phyloP scores from a whole-genome alignment of 2,329 filamentous ascomycete genomes.

The Trichoderma breve region DNA sequence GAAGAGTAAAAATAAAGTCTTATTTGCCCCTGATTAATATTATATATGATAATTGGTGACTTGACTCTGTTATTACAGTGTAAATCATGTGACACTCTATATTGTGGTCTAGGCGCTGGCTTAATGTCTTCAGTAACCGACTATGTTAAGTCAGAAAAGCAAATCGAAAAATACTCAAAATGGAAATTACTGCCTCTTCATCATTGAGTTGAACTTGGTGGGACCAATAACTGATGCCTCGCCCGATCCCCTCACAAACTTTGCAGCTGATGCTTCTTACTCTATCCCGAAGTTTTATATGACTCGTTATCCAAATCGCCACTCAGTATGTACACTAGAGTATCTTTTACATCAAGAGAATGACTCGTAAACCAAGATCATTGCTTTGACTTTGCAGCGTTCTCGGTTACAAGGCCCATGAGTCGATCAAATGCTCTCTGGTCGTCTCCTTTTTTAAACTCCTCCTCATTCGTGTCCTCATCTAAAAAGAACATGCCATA shows the following conservation, averaged over 20 bases:
- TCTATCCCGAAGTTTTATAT: neutral
- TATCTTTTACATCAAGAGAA: neutral
- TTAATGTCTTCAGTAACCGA: no score
- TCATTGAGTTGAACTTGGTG: neutral
- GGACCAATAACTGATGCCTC: neutral
- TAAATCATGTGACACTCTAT: neutral
- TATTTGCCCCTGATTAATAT: neutral
- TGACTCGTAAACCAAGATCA: neutral
- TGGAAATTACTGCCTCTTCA: neutral
- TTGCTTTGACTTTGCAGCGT: neutral
- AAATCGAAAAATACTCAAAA: no score
- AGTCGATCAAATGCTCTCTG: conserved; percentile 2
- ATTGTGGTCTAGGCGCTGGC: no score
- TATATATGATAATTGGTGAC: neutral
- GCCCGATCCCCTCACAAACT: neutral
- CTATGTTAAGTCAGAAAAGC: no score
- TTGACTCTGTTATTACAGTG: neutral
- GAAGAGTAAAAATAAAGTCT: neutral
- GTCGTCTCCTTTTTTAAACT: neutral
- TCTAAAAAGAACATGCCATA: neutral
- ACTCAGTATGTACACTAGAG: neutral
- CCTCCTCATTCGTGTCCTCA: neutral
- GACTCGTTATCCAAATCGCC: neutral
- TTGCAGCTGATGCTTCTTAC: neutral
- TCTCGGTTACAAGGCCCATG: neutral